Conservation (phyloP, 495 filamentous ascomycete species). For the Penicillium cinerascens region DNA sequence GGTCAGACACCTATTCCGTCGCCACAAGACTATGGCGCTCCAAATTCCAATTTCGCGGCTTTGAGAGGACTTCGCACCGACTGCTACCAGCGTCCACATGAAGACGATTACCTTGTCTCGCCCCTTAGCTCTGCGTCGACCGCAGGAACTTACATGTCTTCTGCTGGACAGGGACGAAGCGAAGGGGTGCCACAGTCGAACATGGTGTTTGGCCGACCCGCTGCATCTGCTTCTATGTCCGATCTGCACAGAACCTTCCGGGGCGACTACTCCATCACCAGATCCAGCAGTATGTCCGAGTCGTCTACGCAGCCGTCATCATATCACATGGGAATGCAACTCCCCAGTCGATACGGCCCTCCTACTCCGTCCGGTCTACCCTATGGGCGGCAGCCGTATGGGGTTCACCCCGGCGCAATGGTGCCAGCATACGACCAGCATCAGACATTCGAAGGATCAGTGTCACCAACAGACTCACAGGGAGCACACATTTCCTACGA, state of each 20-base stretch:
- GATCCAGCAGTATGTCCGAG: constrained; percentile 46
- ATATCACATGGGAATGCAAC: constrained; percentile 32
- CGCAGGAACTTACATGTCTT: constrained; percentile 39
- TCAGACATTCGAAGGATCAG: constrained; percentile 36
- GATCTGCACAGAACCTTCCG: constrained; percentile 35
- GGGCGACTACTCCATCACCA: constrained; percentile 32
- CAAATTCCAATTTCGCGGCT: constrained; percentile 17
- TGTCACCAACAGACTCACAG: constrained; percentile 37
- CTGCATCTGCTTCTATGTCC: constrained; percentile 27
- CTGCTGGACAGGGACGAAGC: constrained; percentile 27
- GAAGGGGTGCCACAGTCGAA: constrained; percentile 27
- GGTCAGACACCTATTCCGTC: constrained; percentile 34
- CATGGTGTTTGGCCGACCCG: constrained; percentile 29
- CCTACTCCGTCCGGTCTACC: constrained; percentile 31
- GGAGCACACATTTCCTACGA: constrained; percentile 21
- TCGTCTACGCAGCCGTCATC: constrained; percentile 25
- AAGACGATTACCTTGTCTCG: constrained; percentile 45
- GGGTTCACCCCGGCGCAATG: constrained; percentile 28
- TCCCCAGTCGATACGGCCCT: constrained; percentile 31
- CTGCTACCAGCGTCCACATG: constrained; percentile 32
- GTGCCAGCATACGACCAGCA: constrained; percentile 31
- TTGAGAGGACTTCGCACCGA: constrained; percentile 38
- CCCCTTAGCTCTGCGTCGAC: constrained; percentile 44
- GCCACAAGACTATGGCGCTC: constrained; percentile 19
- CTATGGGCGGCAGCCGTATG: constrained; percentile 34